A percentile compares a stretch with the other conserved stretches of the same genome.
Conservation (phyloP, 1,284 basidiomycete species). For the Fomitopsis pinicola region DNA sequence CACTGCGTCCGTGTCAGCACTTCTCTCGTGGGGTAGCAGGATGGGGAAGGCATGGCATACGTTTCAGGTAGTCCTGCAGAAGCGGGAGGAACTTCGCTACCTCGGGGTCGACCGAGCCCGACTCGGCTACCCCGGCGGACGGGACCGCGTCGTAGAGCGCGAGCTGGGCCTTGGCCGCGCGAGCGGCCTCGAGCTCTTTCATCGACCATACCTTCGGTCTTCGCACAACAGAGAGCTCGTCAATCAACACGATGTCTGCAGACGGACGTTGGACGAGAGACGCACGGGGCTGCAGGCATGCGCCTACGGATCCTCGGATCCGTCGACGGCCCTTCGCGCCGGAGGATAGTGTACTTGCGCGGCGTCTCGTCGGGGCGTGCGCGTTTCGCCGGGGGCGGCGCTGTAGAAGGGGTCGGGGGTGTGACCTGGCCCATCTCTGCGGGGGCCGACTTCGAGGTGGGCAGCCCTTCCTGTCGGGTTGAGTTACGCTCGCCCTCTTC, state of each 20-base stretch:
- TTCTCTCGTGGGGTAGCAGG: background rate
- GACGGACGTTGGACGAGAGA: background rate
- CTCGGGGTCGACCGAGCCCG: conserved; percentile 45
- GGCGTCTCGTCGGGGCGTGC: conserved; percentile 8
- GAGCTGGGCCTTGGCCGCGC: conserved; percentile 40
- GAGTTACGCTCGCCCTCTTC: conserved; percentile 11
- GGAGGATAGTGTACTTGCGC: conserved; percentile 29
- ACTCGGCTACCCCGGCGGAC: conserved; percentile 26
- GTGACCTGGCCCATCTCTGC: background rate
- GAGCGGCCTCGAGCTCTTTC: conserved; percentile 37
- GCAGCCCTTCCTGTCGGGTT: background rate
- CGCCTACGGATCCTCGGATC: conserved; percentile 12
- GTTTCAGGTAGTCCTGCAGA: conserved; percentile 64
- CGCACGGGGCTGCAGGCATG: conserved; percentile 24
- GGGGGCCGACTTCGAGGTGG: conserved; percentile 3
- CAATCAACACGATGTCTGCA: background rate
- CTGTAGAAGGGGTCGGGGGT: background rate
- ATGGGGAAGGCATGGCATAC: conserved; percentile 32
- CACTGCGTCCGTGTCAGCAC: background rate
- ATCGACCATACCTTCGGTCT: conserved; percentile 49
- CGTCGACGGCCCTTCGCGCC: conserved; percentile 10
- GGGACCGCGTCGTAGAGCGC: conserved; percentile 70
- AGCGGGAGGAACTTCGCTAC: conserved; percentile 72
- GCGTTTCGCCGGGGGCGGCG: conserved; percentile 5
- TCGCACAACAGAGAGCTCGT: background rate